phyloP scores from a whole-genome alignment of 441 rosid genomes.

The Euphorbia schlechtendalii region DNA sequence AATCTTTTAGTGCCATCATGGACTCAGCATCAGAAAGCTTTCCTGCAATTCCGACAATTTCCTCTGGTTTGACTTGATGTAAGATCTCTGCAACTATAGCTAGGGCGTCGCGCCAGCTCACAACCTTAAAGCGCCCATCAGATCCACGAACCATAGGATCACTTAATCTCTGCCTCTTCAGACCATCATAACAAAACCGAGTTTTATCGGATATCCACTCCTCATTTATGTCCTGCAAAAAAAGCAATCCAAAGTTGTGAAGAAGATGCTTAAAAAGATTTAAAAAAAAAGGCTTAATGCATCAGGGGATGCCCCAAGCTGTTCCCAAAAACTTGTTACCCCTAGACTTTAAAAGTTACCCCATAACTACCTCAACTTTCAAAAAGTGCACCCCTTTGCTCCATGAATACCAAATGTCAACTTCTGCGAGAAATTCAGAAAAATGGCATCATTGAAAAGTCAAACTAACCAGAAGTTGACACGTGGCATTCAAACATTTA shows the following conservation, averaged over 20 bases:
- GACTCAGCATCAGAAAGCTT: conserved; percentile 93
- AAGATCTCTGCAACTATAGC: conserved; percentile 77
- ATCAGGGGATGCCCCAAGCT: too few relatives aligned
- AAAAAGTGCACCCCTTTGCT: too few relatives aligned
- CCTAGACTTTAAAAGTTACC: too few relatives aligned
- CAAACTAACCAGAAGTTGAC: too few relatives aligned
- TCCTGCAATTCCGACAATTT: conserved; percentile 87
- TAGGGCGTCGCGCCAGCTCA: conserved; percentile 91
- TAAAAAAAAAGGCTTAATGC: too few relatives aligned
- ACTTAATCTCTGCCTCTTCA: conserved; percentile 93
- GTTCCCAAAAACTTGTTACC: too few relatives aligned
- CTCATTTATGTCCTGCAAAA: conserved; percentile 88
- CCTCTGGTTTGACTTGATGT: conserved; percentile 69
- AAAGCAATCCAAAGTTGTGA: conserved; percentile 9
- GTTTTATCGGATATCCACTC: conserved; percentile 99
- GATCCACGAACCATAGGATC: conserved; percentile 94
- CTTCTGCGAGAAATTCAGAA: too few relatives aligned
- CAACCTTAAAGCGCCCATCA: conserved; percentile 80
- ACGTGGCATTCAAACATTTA: too few relatives aligned
- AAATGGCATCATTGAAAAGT: too few relatives aligned
- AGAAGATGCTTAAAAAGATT: conserved; percentile 9
- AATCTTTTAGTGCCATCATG: conserved; percentile 93
- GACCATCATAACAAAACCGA: conserved; percentile 83
- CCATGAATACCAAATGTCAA: too few relatives aligned
- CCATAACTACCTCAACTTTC: too few relatives aligned